phyloP scores from a whole-genome alignment of 1,284 basidiomycete species.

The Boletus sp. region DNA sequence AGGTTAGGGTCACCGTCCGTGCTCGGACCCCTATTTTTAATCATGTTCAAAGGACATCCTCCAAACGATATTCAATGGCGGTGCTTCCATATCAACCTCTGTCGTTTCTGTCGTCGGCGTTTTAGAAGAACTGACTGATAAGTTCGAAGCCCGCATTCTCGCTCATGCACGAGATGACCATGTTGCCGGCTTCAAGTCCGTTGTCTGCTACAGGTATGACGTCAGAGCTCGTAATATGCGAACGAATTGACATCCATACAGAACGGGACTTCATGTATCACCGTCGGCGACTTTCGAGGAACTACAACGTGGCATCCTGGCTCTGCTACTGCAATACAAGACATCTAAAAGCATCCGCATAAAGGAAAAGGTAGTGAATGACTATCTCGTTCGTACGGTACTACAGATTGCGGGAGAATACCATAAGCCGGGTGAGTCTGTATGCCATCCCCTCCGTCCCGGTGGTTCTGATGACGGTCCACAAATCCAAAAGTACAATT shows the following conservation, averaged over 20 bases:
- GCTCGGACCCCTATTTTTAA: constrained; percentile 13
- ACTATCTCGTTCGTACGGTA: constrained; percentile 60
- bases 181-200: constrained; percentile 75
- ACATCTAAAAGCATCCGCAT: constrained; percentile 50
- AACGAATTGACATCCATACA: constrained; percentile 1
- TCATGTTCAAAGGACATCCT: constrained; percentile 40
- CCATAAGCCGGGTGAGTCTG: constrained; percentile 57
- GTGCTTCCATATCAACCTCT: constrained; percentile 19
- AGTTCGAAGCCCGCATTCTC: constrained; percentile 40
- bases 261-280: constrained; percentile 65
- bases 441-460: not conserved
- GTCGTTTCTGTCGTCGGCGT: constrained; percentile 28
- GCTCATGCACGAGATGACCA: constrained; percentile 45
- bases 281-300: constrained; percentile 27
- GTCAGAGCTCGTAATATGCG: too few species aligned
- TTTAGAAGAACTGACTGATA: constrained; percentile 40
- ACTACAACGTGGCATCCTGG: constrained; percentile 37
- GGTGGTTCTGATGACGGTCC: not conserved
- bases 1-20: constrained; percentile 47
- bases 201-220: constrained; percentile 61
- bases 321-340: constrained; percentile 38
- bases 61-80: constrained; percentile 30
- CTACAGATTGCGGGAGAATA: constrained; percentile 54
- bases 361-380: constrained; percentile 65
- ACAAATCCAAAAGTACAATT: constrained; percentile 64